Evolutionary conservation across 139 green algal species (phyloP).

Genomic region (Haematococcus sp.): DNA sequence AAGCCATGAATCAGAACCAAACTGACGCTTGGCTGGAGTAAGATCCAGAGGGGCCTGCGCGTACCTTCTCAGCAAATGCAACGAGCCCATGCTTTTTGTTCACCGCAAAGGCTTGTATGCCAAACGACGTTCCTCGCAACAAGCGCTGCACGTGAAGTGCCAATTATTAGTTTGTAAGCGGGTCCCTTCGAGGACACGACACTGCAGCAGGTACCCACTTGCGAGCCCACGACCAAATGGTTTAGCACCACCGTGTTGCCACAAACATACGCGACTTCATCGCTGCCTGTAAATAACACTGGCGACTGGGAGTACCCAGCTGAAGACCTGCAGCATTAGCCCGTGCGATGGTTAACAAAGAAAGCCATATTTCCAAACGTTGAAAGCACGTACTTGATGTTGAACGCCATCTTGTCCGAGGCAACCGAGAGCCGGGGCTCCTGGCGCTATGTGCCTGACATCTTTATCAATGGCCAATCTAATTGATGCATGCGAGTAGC

Average conservation of each 20-base stretch:
- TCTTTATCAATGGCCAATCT: no score
- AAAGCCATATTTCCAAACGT: no score
- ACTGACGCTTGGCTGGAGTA: no score
- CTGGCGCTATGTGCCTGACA: no score
- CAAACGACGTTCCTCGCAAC: conserved; percentile 14
- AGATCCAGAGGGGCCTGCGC: background rate
- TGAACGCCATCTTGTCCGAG: no score
- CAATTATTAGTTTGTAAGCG: background rate
- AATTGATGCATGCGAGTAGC: no score
- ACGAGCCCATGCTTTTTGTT: conserved; percentile 15
- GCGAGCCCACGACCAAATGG: background rate
- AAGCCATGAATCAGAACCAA: no score
- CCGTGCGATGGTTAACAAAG: no score
- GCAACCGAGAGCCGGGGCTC: no score
- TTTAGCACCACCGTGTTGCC: conserved; percentile 28
- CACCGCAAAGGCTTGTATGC: conserved; percentile 23
- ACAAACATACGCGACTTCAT: conserved; percentile 28
- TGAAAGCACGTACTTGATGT: no score
- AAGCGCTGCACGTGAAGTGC: conserved; percentile 14
- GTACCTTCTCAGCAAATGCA: conserved; percentile 27
- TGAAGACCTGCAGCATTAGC: no score
- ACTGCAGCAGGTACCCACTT: conserved; percentile 2
- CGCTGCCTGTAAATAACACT: conserved; percentile 3
- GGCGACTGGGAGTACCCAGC: background rate
- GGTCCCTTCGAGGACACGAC: no score